Percentiles rank a stretch among this genome's conserved stretches.
Conservation (phyloP, 192 early-diverging fungal species). For the Phlyctochytrium planicorne region DNA sequence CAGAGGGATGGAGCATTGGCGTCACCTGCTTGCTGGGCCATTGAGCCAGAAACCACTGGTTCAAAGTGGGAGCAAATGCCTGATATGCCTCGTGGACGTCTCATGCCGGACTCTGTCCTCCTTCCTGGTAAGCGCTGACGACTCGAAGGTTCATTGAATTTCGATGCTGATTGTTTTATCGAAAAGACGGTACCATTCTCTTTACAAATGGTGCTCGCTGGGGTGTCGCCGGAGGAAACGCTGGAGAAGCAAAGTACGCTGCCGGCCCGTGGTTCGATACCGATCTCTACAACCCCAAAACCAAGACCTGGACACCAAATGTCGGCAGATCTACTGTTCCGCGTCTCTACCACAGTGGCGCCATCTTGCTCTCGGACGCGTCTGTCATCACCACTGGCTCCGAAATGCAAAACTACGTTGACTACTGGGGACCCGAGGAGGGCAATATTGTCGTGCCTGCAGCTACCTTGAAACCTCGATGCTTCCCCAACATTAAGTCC, state of each 20-base stretch:
- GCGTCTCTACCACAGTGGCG: conserved; percentile 36
- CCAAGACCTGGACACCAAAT: conserved; percentile 13
- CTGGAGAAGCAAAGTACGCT: conserved; percentile 33
- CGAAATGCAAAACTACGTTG: conserved; percentile 46
- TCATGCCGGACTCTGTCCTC: conserved; percentile 37
- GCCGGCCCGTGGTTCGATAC: conserved; percentile 27
- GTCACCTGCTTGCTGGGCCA: conserved; percentile 16
- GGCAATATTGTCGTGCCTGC: neutral
- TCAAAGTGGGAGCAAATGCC: conserved; percentile 23
- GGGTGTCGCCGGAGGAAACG: conserved; percentile 43
- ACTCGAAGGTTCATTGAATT: neutral
- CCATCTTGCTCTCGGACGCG: conserved; percentile 36
- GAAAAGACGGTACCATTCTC: conserved; percentile 34
- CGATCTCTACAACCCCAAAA: conserved; percentile 26
- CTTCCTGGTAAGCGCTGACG: conserved; percentile 26
- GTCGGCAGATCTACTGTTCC: conserved; percentile 13
- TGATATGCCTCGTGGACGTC: conserved; percentile 19
- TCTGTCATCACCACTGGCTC: conserved; percentile 40
- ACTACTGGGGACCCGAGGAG: conserved; percentile 23
- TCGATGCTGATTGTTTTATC: neutral
- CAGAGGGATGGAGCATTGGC: conserved; percentile 6
- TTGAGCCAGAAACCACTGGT: conserved; percentile 22
- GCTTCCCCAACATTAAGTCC: neutral
- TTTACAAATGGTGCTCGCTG: conserved; percentile 32
- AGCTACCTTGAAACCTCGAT: neutral